Evolutionary conservation across 805 yeast species (phyloP).

Genomic region (Debaryomyces maramus): DNA sequence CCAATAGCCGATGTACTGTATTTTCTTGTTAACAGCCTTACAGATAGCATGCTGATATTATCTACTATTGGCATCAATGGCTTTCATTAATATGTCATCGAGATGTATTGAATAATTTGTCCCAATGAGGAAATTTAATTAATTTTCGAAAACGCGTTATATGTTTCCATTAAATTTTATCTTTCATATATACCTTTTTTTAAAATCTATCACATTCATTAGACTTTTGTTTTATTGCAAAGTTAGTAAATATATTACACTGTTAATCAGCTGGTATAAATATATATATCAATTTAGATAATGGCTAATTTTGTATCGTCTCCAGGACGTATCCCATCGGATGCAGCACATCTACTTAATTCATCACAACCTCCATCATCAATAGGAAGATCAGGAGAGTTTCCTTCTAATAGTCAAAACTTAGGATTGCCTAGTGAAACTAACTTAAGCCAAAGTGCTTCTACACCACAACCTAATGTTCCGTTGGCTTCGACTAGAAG

Average conservation of each 20-base stretch:
- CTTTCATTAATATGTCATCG: no score
- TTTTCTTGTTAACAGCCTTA: no score
- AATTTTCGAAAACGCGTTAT: constrained; percentile 14
- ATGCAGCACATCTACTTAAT: constrained; percentile 40
- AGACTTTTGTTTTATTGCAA: no score
- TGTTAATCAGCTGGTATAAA: no score
- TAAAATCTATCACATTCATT: neutral
- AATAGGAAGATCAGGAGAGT: constrained; percentile 34
- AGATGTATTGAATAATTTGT: constrained; percentile 12
- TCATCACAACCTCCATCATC: constrained; percentile 47
- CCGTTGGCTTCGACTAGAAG: constrained; percentile 43
- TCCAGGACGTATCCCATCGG: constrained; percentile 45
- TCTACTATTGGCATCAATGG: no score
- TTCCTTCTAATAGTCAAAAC: constrained; percentile 29
- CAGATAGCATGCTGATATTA: no score
- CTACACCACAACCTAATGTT: constrained; percentile 14
- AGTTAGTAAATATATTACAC: no score
- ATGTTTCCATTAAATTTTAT: neutral
- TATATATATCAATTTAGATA: neutral
- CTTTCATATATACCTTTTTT: constrained; percentile 1
- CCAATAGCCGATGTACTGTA: no score
- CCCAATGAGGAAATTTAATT: constrained; percentile 19
- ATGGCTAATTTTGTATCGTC: constrained; percentile 47
- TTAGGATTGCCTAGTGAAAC: constrained; percentile 29
- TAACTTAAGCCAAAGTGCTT: constrained; percentile 15